Base-by-base conservation (phyloP, 352 stramenopile genomes). In the Phytophthora ramorum region DNA sequence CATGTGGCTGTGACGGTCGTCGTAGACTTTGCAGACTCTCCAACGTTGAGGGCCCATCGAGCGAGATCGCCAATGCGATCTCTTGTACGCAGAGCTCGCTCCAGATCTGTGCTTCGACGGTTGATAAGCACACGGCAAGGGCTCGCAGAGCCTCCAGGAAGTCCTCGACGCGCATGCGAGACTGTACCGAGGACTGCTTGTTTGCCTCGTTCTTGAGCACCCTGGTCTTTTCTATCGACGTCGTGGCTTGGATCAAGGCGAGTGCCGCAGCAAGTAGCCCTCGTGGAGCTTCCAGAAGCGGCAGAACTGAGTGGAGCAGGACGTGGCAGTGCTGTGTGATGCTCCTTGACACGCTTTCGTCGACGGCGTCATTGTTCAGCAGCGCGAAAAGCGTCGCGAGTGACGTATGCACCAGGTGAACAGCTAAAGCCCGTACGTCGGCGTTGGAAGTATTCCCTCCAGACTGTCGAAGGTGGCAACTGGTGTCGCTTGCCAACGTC, bases 71-170 rank as follows among this genome's bases (percentile, higher is more conserved):
- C 4, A 85, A 35, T 0, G 67, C 70, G 16, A 89, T 76, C 26
- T 91, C 80, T 37, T 88, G 84, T 22, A 90, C 65, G 13, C 84
- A 91, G 37, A 88, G 46, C 1, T 90, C 69, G 8, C 73, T 79
- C 84, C 84, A 92, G 3, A 77, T n/a, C 14, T 67, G 47, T 0
- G 62, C 47, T 28, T 87, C 68, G 0, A 53, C 48, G 7, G 50
- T 19, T 13, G 80, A 71, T 10, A 92, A 44, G 17, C 59, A 72
- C 38, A 59, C 50, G 10, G 65, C 44, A 24, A 89, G 73, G 49
- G 57, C 17, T 28, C 38, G 45, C 7, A 78, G 10, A 52, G 65
- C 58, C 10, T 71, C 48, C 10, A 64, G 32, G 17, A 73, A 76
- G 6, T 38, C 24, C 1, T 47, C 54, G 43, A 50, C 16, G 7